Base-by-base conservation (phyloP, 805 yeast species). In the Candida arabinofermentans region DNA sequence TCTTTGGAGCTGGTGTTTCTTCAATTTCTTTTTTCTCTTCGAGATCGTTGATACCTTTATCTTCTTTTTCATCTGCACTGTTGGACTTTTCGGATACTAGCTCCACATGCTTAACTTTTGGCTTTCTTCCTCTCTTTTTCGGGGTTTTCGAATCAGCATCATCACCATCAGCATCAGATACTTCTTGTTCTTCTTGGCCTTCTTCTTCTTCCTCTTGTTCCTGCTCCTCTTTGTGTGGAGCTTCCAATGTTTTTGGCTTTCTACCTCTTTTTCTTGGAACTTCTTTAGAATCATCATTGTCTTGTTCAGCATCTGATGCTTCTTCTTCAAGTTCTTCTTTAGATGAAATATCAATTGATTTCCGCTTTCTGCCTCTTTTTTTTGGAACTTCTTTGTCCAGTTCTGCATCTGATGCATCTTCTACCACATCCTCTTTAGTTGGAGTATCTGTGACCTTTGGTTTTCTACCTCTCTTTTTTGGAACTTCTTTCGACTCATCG, bases 201-300 rank as follows among this genome's bases (percentile, higher is more conserved):
- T n/a, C n/a, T n/a, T n/a, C n/a, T n/a, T n/a, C n/a, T n/a, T n/a
- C n/a, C n/a, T n/a, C n/a, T n/a, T n/a, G n/a, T n/a, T n/a, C n/a
- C n/a, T n/a, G n/a, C n/a, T 22, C 27, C 18, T 22, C 24, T 10
- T 13, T 27, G 16, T 18, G 16, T 9, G 24, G 14, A 12, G 33
- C 19, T 34, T 27, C 29, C 4, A 14, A 14, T 21, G 14, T n/a
- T 17, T 29, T 34, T 13, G 30, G 35, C 23, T 33, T 37, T 21
- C 44, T 24, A 2, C 41, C 37, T 34, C 37, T 39, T 33, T 10
- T 22, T 14, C 35, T 37, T 29, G 31, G 29, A 2, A n/a, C 26
- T 24, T 13, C 14, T 26, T 26, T 16, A 26, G 13, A 13, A 9
- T 26, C 29, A 13, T 13, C 16, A 26, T 7, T 10, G 13, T 26